Evolutionary conservation across 208 protist species (phyloP).

Genomic region (Leishmania martiniquensis): DNA sequence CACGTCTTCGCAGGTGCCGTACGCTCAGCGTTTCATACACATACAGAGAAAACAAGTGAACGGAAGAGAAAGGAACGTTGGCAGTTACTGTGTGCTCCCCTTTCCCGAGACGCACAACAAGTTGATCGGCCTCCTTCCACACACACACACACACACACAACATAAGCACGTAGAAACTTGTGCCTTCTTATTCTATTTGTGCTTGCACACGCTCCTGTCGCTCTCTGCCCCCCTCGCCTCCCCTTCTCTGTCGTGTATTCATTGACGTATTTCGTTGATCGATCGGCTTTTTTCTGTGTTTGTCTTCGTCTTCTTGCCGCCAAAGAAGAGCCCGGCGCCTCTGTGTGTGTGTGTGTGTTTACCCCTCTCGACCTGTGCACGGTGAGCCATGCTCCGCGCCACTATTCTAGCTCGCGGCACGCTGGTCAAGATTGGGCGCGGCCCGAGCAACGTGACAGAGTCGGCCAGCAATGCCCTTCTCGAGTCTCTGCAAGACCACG

Average conservation of each 20-base stretch:
- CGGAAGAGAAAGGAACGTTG: too few relatives aligned
- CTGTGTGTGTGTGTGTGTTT: background rate
- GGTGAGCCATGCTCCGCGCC: conserved; percentile 44
- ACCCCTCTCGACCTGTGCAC: background rate
- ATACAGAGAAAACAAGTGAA: too few relatives aligned
- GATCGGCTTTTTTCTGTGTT: background rate
- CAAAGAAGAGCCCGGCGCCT: too few relatives aligned
- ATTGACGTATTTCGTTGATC: background rate
- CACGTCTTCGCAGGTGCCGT: too few relatives aligned
- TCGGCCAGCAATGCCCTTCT: conserved; percentile 81
- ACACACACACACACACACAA: background rate
- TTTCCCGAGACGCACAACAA: background rate
- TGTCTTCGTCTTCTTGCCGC: too few relatives aligned
- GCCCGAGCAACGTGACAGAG: conserved; percentile 78
- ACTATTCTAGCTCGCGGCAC: conserved; percentile 51
- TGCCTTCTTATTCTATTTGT: conserved; percentile 14
- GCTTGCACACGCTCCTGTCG: conserved; percentile 20
- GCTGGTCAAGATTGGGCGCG: conserved; percentile 83
- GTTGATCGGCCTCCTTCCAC: background rate
- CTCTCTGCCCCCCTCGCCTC: conserved; percentile 2
- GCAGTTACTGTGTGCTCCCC: background rate
- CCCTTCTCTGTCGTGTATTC: background rate
- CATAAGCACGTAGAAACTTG: background rate
- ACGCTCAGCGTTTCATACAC: too few relatives aligned
- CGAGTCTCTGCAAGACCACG: conserved; percentile 84